phyloP scores from a whole-genome alignment of 768 basidiomycete species.

The Cyclocybe aegerita region DNA sequence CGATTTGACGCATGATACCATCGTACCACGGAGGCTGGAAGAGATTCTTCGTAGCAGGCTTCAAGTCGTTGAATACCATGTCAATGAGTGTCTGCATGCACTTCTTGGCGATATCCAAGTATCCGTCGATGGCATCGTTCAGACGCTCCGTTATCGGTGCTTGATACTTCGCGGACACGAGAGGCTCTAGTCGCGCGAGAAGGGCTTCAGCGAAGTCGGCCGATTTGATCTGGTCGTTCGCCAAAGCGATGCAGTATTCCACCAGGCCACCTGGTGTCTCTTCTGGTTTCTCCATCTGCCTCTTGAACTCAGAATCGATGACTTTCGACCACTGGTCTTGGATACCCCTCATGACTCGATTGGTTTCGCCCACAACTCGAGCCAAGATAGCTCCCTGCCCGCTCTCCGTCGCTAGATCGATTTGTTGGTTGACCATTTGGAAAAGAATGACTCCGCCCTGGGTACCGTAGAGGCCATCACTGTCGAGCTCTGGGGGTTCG shows the following conservation, averaged over 20 bases:
- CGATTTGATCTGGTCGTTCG: slow-evolving; percentile 96
- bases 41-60: slow-evolving; percentile 79
- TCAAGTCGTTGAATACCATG: slow-evolving; percentile 93
- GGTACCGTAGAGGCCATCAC: slow-evolving; percentile 86
- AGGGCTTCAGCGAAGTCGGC: slow-evolving; percentile 93
- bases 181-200: slow-evolving; percentile 79
- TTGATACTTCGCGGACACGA: slow-evolving; percentile 92
- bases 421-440: slow-evolving; percentile 97
- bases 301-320: slow-evolving; percentile 83
- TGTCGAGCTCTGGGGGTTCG: slow-evolving; percentile 85
- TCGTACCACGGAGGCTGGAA: slow-evolving; percentile 92
- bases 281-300: slow-evolving; percentile 84
- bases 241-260: slow-evolving; percentile 94
- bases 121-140: slow-evolving; percentile 97
- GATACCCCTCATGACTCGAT: slow-evolving; percentile 84
- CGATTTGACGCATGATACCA: slow-evolving; percentile 80
- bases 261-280: slow-evolving; percentile 86
- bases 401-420: slow-evolving; percentile 93
- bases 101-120: slow-evolving; percentile 96
- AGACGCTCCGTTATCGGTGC: slow-evolving; percentile 78
- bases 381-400: slow-evolving; percentile 93
- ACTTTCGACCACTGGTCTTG: slow-evolving; percentile 88
- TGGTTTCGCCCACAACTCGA: slow-evolving; percentile 84
- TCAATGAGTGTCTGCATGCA: slow-evolving; percentile 94
- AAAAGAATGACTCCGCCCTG: slow-evolving; percentile 95